A percentile compares a stretch with the other conserved stretches of the same genome.
These are phyloP conservation scores for Biscutella laevigata DNA, from an alignment of 441 rosid species.

Conservation along the genomic window DNA sequence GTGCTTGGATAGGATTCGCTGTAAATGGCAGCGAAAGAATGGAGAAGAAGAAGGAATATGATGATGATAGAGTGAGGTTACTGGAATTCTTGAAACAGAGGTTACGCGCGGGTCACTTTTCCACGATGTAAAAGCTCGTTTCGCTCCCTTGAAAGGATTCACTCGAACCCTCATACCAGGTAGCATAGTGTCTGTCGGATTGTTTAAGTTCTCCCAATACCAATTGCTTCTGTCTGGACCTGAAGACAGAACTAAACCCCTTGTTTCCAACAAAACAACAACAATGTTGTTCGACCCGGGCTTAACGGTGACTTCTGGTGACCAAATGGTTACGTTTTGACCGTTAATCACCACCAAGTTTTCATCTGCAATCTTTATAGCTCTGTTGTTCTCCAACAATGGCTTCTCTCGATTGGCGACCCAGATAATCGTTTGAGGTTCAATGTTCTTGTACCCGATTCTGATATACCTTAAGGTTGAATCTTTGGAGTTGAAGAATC, in stretches of 20 bases:
- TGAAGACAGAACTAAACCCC: conserved; percentile 40
- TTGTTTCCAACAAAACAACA: conserved; percentile 31
- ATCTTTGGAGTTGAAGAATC: conserved; percentile 42
- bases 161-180: conserved; percentile 53
- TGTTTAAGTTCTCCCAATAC: conserved; percentile 58
- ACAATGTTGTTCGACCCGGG: conserved; percentile 25
- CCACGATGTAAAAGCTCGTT: conserved; percentile 46
- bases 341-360: conserved; percentile 22
- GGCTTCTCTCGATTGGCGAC: conserved; percentile 62
- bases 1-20: conserved; percentile 29
- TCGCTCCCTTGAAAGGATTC: conserved; percentile 30
- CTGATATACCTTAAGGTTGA: conserved; percentile 47
- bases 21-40: background rate
- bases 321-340: conserved; percentile 32
- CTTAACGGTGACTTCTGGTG: conserved; percentile 31
- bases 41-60: background rate
- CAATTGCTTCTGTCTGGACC: conserved; percentile 13
- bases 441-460: conserved; percentile 55
- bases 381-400: conserved; percentile 36
- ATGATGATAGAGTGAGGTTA: background rate
- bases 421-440: conserved; percentile 49
- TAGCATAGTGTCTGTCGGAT: conserved; percentile 60
- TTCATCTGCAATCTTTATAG: conserved; percentile 26
- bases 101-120: no score
- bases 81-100: conserved; percentile 5